Base-by-base conservation (phyloP, 495 filamentous ascomycete genomes). In the Neurospora pannonica region DNA sequence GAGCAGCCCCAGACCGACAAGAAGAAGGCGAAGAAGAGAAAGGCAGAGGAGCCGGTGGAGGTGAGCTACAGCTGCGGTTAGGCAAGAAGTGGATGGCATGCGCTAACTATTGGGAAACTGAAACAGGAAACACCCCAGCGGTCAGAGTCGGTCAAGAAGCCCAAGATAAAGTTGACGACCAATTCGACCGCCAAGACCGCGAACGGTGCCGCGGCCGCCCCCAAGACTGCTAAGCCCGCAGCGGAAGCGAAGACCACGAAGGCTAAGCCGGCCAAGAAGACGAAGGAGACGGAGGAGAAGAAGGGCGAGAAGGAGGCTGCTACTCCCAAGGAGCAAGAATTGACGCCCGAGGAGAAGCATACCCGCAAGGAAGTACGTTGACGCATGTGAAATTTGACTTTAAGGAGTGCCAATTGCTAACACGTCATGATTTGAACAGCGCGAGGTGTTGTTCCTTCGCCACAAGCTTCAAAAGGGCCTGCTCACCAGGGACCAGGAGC, bases 391-490 rank as follows among this genome's bases (percentile, higher is more conserved):
- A 6, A 17, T 31, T 62, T 10, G 13, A 31, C n/a, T 62, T 54
- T 11, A 34, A 17, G 2, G 24, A 54, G 31, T 60, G 48, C 48
- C 2, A 19, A 17, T 38, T 5, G 38, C 77, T 79, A 40, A 79
- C 77, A 78, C 38, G 78, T 15, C 38, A 71, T 70, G 13, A n/a
- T 9, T 21, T 24, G 70, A 67, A 86, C 76, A 89, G 87, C 88
- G 88, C 73, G 88, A 89, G 71, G 92, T 97, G 28, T 84, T 97
- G 5, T 97, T 93, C 83, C 86, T 95, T 48, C 91, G 95, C 71
- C 94, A 98, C 84, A 91, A 92, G 80, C 90, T 98, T 28, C 95
- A 98, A 80, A 94, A 95, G 79, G 95, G 93, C 0, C 93, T 98
- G 76, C 88, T 98, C 24, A 92, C 91, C 19, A 87, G 92, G 21